Evolutionary conservation across 768 basidiomycete species (phyloP).

Genomic region (Boletus reticulatus): DNA sequence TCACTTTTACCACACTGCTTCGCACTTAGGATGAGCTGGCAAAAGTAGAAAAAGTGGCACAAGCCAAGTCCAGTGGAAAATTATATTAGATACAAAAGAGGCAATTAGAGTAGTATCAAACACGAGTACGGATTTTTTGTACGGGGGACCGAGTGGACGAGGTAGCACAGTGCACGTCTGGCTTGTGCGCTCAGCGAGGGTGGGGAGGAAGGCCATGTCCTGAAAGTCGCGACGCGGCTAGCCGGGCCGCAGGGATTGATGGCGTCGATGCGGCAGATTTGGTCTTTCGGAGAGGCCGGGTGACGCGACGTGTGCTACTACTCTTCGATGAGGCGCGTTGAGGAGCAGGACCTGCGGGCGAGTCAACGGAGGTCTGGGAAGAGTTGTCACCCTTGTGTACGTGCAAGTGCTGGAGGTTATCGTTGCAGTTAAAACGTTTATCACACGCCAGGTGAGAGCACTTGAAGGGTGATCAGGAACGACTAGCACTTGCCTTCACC

Average conservation of each 20-base stretch:
- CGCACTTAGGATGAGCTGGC: too few species aligned
- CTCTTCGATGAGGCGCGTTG: constrained; percentile 27
- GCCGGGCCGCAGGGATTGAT: constrained; percentile 32
- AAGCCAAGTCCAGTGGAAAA: too few species aligned
- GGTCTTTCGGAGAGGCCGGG: constrained; percentile 33
- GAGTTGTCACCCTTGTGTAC: constrained; percentile 53
- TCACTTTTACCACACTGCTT: too few species aligned
- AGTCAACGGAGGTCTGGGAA: constrained; percentile 34
- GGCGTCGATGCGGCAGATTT: constrained; percentile 37
- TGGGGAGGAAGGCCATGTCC: constrained; percentile 29
- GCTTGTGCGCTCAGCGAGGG: too few species aligned
- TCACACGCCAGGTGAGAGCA: constrained; percentile 66
- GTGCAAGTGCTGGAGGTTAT: constrained; percentile 78
- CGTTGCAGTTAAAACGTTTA: constrained; percentile 75
- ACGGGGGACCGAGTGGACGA: too few species aligned
- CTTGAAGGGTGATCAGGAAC: constrained; percentile 56
- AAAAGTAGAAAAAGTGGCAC: too few species aligned
- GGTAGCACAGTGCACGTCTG: too few species aligned
- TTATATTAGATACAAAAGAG: too few species aligned
- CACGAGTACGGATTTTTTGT: too few species aligned
- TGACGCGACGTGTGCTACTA: constrained; percentile 22
- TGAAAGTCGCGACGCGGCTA: constrained; percentile 32
- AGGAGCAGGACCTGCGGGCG: constrained; percentile 20
- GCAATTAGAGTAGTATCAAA: too few species aligned
- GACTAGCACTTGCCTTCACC: constrained; percentile 17